Evolutionary conservation across 2,329 filamentous ascomycete species (phyloP).

Genomic region (Curvularia spicifera): DNA sequence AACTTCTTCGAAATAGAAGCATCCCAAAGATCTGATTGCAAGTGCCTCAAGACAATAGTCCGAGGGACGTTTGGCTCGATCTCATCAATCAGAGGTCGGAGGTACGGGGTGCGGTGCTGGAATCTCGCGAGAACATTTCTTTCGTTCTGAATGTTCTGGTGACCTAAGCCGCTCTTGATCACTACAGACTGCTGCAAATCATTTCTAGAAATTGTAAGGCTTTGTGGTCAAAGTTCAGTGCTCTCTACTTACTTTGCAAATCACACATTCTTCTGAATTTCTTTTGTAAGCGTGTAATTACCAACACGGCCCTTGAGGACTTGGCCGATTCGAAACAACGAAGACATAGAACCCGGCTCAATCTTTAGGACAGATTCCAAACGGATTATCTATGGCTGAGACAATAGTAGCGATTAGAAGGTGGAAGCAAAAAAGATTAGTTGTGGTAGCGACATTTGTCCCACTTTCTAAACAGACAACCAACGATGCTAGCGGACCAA

Average conservation of each 20-base stretch:
- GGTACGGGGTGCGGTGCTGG: slow-evolving; percentile 28
- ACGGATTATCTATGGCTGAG: too few species aligned
- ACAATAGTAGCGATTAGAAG: too few species aligned
- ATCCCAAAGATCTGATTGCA: slow-evolving; percentile 29
- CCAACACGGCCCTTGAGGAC: slow-evolving; percentile 20
- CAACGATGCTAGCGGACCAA: too few species aligned
- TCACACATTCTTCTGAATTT: slow-evolving; percentile 28
- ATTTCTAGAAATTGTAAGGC: slow-evolving; percentile 12
- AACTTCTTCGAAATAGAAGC: slow-evolving; percentile 19
- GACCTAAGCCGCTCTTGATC: slow-evolving; percentile 32
- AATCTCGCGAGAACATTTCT: slow-evolving; percentile 34
- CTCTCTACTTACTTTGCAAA: slow-evolving; percentile 26
- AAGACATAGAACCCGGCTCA: not conserved
- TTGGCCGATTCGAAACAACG: slow-evolving; percentile 24
- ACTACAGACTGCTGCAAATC: slow-evolving; percentile 22
- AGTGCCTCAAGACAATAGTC: slow-evolving; percentile 32
- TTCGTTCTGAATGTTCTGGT: slow-evolving; percentile 37
- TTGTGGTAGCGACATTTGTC: not conserved
- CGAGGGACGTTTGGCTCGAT: slow-evolving; percentile 29
- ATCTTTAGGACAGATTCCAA: too few species aligned
- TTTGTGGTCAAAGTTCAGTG: not conserved
- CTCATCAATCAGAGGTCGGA: slow-evolving; percentile 39
- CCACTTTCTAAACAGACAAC: not conserved
- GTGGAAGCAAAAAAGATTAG: not conserved
- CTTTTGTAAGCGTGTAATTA: slow-evolving; percentile 25